Percentiles rank a stretch among this genome's conserved stretches.
Conservation (phyloP, 306 rosid genomes). For the Medicago lupulina region DNA sequence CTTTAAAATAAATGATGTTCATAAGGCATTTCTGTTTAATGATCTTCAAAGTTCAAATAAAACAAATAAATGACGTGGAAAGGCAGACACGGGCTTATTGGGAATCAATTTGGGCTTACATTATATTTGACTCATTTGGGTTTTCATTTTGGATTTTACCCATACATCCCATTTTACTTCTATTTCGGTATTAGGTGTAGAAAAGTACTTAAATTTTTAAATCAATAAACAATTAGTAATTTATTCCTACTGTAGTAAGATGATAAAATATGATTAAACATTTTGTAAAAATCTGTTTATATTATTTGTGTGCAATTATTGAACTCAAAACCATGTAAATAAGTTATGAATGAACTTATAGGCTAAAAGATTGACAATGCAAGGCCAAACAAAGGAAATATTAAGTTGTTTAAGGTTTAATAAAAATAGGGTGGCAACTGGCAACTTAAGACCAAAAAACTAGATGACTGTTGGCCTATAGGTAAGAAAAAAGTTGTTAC, state of each 20-base stretch:
- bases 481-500: not conserved
- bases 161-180: conserved; percentile 3
- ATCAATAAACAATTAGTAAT: no score
- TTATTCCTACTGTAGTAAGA: not conserved
- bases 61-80: not conserved
- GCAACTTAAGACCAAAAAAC: not conserved
- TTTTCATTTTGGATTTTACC: conserved; percentile 5
- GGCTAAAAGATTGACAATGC: not conserved
- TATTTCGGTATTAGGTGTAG: not conserved
- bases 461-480: not conserved
- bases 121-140: not conserved
- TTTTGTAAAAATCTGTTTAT: not conserved
- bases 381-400: not conserved
- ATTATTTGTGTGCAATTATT: not conserved
- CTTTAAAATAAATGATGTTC: no score
- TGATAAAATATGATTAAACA: not conserved
- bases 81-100: not conserved
- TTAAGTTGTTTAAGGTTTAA: not conserved
- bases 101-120: not conserved
- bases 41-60: not conserved
- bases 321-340: not conserved
- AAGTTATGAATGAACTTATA: not conserved
- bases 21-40: no score
- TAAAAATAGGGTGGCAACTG: not conserved
- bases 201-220: not conserved